Percentiles rank a stretch among this genome's conserved stretches.
Conservation (phyloP, 2,329 filamentous ascomycete genomes). For the Xylaria sp. region DNA sequence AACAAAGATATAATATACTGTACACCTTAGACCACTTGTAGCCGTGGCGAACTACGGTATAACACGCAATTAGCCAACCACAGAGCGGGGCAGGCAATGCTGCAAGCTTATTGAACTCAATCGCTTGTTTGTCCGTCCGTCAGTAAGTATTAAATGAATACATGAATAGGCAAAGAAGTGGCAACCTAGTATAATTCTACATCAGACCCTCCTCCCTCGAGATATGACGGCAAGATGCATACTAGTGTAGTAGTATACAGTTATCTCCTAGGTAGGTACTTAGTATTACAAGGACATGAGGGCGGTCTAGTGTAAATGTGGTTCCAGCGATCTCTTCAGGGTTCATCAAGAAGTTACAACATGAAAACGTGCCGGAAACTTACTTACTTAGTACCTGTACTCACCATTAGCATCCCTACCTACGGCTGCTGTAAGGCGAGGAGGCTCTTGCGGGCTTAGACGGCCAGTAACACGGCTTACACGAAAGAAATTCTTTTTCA, state of each 20-base stretch:
- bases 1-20: neutral
- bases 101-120: neutral
- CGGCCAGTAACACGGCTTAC: neutral
- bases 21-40: neutral
- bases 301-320: neutral
- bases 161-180: slow-evolving; percentile 2
- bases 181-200: neutral
- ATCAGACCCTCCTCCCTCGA: neutral
- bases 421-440: too few species aligned
- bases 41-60: slow-evolving; percentile 14
- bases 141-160: neutral
- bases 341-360: neutral
- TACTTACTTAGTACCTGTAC: too few species aligned
- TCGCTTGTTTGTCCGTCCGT: neutral
- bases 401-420: too few species aligned
- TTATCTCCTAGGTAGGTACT: neutral
- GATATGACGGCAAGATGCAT: neutral
- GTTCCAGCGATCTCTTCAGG: neutral
- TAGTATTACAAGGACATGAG: neutral
- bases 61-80: slow-evolving; percentile 12
- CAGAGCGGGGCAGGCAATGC: neutral
- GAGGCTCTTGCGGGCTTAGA: slow-evolving; percentile 30
- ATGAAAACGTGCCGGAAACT: slow-evolving; percentile 20
- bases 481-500: neutral
- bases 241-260: too few species aligned